phyloP scores from a whole-genome alignment of 106 monocot genomes.

The Gastrodia elata region DNA sequence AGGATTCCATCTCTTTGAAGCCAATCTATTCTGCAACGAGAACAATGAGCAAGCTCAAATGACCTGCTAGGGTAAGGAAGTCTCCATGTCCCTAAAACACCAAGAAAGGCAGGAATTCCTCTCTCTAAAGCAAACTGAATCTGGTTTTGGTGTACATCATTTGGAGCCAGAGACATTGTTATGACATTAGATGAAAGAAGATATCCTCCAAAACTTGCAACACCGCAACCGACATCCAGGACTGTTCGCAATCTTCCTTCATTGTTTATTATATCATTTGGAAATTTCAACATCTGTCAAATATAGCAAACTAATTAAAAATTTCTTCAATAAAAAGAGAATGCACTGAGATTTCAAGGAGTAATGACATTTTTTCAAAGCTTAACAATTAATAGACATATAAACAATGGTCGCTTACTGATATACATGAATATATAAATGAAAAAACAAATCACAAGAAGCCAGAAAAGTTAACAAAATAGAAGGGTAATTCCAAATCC shows the following conservation, averaged over 20 bases:
- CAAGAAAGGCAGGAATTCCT: constrained; percentile 71
- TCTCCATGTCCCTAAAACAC: constrained; percentile 53
- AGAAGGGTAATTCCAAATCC: not conserved
- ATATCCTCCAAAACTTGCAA: constrained; percentile 72
- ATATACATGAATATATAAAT: not conserved
- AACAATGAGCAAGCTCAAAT: constrained; percentile 72
- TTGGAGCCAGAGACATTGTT: constrained; percentile 68
- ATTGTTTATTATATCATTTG: constrained; percentile 43
- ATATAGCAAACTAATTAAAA: not conserved
- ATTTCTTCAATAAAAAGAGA: not conserved
- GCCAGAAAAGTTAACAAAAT: not conserved
- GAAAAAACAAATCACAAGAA: not conserved
- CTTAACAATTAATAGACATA: not conserved
- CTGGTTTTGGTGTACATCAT: constrained; percentile 75
- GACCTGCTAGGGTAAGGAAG: constrained; percentile 65
- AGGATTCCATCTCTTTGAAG: constrained; percentile 76
- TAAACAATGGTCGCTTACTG: not conserved
- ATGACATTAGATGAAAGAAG: constrained; percentile 55
- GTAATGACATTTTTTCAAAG: not conserved
- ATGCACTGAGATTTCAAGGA: not conserved
- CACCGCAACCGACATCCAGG: constrained; percentile 69
- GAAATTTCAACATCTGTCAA: constrained; percentile 58
- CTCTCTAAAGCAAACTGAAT: constrained; percentile 73
- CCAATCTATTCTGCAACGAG: constrained; percentile 77
- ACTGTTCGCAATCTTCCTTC: constrained; percentile 44